phyloP scores from a whole-genome alignment of 2,329 filamentous ascomycete genomes.

The Hymenoscyphus salicellus region DNA sequence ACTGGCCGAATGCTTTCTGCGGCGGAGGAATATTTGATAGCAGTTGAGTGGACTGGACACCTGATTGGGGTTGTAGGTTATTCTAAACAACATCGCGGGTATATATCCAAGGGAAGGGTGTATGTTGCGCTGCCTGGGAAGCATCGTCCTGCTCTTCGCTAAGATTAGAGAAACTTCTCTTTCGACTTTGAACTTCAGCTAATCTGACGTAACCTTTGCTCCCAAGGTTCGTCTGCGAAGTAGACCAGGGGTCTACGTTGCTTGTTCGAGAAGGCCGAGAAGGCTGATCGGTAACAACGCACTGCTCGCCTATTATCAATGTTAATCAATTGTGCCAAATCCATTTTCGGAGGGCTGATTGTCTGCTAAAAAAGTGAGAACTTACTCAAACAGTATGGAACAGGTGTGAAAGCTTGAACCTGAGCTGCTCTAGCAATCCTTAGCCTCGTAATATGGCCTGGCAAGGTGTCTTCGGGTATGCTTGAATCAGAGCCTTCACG shows the following conservation, averaged over 20 bases:
- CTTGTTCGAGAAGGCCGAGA: too few relatives aligned
- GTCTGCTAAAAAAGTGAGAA: neutral
- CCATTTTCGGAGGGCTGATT: neutral
- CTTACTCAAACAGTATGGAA: neutral
- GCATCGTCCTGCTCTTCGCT: neutral
- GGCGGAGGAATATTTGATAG: neutral
- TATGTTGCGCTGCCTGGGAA: neutral
- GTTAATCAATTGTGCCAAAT: neutral
- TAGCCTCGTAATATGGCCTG: neutral
- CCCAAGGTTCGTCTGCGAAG: neutral
- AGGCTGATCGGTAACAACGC: neutral
- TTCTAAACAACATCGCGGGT: neutral
- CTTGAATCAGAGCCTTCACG: slow-evolving; percentile 2
- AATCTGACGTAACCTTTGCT: neutral
- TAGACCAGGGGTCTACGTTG: neutral
- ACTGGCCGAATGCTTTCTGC: neutral
- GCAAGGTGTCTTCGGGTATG: neutral
- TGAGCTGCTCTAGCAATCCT: neutral
- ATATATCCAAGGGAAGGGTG: neutral
- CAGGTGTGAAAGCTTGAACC: neutral
- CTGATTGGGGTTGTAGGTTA: neutral
- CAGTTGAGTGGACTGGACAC: neutral
- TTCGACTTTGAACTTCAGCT: neutral
- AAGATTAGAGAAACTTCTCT: neutral
- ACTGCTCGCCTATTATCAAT: neutral